Conservation (phyloP, 768 basidiomycete genomes). For the Plicaturopsis crispa region DNA sequence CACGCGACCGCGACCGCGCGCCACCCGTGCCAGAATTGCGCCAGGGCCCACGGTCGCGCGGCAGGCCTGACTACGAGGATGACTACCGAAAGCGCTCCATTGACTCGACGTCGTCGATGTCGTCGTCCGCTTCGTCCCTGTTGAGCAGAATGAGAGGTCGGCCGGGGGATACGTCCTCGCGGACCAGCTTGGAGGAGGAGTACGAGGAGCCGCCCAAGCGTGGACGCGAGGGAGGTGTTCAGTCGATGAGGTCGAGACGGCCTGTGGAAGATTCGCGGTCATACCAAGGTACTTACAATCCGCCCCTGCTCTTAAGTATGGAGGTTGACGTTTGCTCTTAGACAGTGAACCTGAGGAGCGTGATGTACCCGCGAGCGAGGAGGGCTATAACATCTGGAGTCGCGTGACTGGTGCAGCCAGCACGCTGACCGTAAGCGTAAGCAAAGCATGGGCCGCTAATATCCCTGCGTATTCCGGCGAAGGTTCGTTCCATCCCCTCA, state of each 20-base stretch:
- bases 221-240: no score
- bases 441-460: constrained; percentile 47
- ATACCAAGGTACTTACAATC: background rate
- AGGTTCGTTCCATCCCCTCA: constrained; percentile 23
- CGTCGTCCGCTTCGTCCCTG: constrained; percentile 25
- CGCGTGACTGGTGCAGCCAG: constrained; percentile 47
- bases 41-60: background rate
- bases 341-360: no score
- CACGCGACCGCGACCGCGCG: background rate
- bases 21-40: constrained; percentile 5
- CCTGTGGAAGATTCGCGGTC: background rate
- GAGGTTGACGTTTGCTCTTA: no score
- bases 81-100: background rate
- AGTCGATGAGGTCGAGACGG: background rate
- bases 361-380: no score
- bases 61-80: no score
- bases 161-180: constrained; percentile 28
- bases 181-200: constrained; percentile 38
- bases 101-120: constrained; percentile 19
- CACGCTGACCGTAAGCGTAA: constrained; percentile 46
- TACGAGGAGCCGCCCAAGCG: background rate
- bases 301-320: no score
- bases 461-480: constrained; percentile 33
- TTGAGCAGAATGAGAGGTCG: constrained; percentile 26
- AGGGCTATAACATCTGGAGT: constrained; percentile 47